A percentile compares a stretch with the other conserved stretches of the same genome.
Evolutionary conservation across 2,329 filamentous ascomycete genomes (phyloP).

Genomic region (Cephalotrichum gorgonifer): DNA sequence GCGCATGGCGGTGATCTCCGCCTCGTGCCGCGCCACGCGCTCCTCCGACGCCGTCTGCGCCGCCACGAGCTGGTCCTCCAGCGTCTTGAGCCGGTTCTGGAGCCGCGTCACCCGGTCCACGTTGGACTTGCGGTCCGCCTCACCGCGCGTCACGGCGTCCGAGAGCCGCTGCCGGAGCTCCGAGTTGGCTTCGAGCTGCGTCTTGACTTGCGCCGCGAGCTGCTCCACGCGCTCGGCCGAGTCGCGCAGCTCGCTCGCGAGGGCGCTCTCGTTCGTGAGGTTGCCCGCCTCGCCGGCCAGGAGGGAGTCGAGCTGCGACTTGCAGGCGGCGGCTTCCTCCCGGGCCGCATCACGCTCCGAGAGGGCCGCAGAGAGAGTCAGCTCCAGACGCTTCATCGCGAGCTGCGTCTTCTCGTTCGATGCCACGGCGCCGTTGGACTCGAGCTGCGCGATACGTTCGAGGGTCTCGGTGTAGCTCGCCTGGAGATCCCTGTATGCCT

Average conservation of each 20-base stretch:
- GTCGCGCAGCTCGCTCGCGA: slow-evolving; percentile 60
- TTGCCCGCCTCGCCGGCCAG: slow-evolving; percentile 44
- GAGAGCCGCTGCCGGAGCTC: slow-evolving; percentile 66
- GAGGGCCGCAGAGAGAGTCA: slow-evolving; percentile 57
- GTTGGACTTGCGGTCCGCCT: slow-evolving; percentile 71
- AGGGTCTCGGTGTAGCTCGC: slow-evolving; percentile 58
- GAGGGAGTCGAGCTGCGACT: slow-evolving; percentile 48
- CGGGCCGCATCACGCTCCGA: slow-evolving; percentile 64
- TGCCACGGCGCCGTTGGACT: slow-evolving; percentile 30
- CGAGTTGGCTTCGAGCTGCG: slow-evolving; percentile 70
- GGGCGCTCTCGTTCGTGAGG: slow-evolving; percentile 49
- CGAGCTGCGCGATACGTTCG: slow-evolving; percentile 54
- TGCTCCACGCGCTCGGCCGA: slow-evolving; percentile 71
- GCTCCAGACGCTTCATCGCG: slow-evolving; percentile 56
- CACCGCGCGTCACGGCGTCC: slow-evolving; percentile 72
- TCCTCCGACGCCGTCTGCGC: slow-evolving; percentile 85
- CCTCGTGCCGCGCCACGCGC: slow-evolving; percentile 71
- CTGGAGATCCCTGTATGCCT: slow-evolving; percentile 66
- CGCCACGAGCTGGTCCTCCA: slow-evolving; percentile 75
- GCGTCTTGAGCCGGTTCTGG: slow-evolving; percentile 65
- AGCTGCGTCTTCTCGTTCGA: slow-evolving; percentile 48
- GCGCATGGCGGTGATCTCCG: slow-evolving; percentile 65
- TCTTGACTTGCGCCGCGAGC: slow-evolving; percentile 66
- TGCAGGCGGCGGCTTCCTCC: slow-evolving; percentile 52
- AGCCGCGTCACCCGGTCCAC: slow-evolving; percentile 74